Conservation (phyloP, 768 basidiomycete genomes). For the Rhodosporidiobolus odoratus region DNA sequence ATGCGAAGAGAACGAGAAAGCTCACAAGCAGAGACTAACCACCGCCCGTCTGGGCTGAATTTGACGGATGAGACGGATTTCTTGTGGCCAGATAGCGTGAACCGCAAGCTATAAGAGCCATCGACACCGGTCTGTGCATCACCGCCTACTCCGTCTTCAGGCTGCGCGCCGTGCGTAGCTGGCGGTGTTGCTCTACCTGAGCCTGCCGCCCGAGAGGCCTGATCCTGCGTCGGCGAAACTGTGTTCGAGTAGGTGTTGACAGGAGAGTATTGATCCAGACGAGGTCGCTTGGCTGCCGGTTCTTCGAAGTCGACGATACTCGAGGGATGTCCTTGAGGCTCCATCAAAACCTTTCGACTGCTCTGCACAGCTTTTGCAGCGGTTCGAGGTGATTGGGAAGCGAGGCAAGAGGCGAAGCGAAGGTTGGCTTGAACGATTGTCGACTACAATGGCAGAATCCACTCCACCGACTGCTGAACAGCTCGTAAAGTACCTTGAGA, state of each 20-base stretch:
- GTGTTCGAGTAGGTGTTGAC: not conserved
- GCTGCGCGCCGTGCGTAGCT: not conserved
- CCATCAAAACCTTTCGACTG: not conserved
- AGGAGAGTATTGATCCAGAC: not conserved
- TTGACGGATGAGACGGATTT: slow-evolving; percentile 75
- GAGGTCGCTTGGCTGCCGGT: slow-evolving; percentile 21
- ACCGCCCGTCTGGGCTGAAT: slow-evolving; percentile 77
- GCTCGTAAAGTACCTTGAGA: slow-evolving; percentile 1
- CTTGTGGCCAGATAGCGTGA: slow-evolving; percentile 73
- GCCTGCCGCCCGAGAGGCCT: not conserved
- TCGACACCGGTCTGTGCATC: not conserved
- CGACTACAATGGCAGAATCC: not conserved
- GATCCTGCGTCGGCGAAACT: not conserved
- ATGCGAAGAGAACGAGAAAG: slow-evolving; percentile 24
- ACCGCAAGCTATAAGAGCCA: slow-evolving; percentile 54
- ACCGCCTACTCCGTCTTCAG: not conserved
- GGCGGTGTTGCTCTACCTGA: not conserved
- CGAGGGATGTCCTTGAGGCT: not conserved
- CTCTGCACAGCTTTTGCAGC: not conserved
- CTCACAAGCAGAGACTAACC: slow-evolving; percentile 79
- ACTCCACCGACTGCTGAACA: not conserved
- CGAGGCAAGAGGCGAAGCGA: not conserved
- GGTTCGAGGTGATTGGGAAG: not conserved
- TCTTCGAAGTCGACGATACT: not conserved
- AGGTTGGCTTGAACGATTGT: not conserved